Base-by-base conservation (phyloP, 148 eudicot genomes). In the Dianthus caryophyllus region DNA sequence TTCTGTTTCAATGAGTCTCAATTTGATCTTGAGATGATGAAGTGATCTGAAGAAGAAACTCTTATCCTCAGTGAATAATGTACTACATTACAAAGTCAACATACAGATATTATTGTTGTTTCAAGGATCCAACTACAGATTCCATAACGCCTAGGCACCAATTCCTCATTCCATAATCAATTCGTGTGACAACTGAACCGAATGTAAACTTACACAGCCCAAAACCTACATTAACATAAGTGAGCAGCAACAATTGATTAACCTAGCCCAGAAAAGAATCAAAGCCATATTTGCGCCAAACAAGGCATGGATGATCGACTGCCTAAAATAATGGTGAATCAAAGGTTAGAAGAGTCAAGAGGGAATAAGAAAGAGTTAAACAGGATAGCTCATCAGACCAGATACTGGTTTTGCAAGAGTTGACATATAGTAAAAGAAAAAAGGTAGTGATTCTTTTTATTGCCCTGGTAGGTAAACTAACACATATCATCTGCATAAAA, bases 401-500 rank as follows among this genome's bases (percentile, higher is more conserved):
- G 5, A 30, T 25, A 43, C 43, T 24, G 21, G 9, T 63, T 63
- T 24, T 15, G n/a, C n/a, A n/a, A n/a, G n/a, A n/a, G n/a, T n/a
- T n/a, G n/a, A n/a, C n/a, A n/a, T n/a, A 44, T 36, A 14, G 31
- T 30, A 53, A 61, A 56, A 51, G 39, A 51, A 27, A 38, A 61
- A 53, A 65, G n/a, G 22, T 38, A 25, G 30, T n/a, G 6, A 58
- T 17, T 30, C 21, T 30, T 33, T n/a, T 15, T 30, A 58, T n/a
- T 31, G 39, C 44, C 9, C 65, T 21, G 16, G 65, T 36, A 61
- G 2, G 7, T 63, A 22, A 26, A 25, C 2, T 12, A 15, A 61
- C 38, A 55, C 29, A 41, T 25, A 36, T 71, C 21, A 26, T 47
- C 10, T 24, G 20, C 75, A 61, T 41, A 21, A 50, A 46, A 70